phyloP scores from a whole-genome alignment of 2,329 filamentous ascomycete genomes.

The Pleoardoris graminearum region DNA sequence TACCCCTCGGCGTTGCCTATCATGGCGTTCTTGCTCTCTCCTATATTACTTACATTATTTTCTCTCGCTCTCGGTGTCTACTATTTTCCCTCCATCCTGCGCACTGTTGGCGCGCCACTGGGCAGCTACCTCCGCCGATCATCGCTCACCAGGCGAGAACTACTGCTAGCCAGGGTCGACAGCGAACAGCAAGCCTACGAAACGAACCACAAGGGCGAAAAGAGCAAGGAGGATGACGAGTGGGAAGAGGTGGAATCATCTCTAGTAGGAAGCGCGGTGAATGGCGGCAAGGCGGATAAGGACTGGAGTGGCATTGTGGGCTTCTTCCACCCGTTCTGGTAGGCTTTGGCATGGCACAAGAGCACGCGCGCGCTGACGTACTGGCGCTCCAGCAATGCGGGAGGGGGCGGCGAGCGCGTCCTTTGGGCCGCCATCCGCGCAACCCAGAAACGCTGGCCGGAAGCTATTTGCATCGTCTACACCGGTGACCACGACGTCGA shows the following conservation, averaged over 20 bases:
- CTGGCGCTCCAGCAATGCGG: slow-evolving; percentile 74
- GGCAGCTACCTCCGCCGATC: slow-evolving; percentile 37
- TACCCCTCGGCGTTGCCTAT: slow-evolving; percentile 15
- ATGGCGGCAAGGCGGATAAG: slow-evolving; percentile 52
- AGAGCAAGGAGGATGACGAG: slow-evolving; percentile 59
- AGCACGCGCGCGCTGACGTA: slow-evolving; percentile 19
- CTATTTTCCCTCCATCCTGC: slow-evolving; percentile 34
- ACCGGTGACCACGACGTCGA: slow-evolving; percentile 90
- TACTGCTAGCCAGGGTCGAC: slow-evolving; percentile 38
- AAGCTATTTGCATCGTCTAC: slow-evolving; percentile 88
- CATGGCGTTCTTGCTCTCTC: slow-evolving; percentile 29
- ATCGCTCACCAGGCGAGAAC: slow-evolving; percentile 37
- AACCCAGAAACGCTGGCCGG: slow-evolving; percentile 86
- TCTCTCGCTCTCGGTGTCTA: slow-evolving; percentile 26
- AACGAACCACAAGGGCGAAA: slow-evolving; percentile 19
- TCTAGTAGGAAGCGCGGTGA: slow-evolving; percentile 50
- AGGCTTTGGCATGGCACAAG: slow-evolving; percentile 33
- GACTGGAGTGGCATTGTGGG: slow-evolving; percentile 85
- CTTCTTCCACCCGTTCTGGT: slow-evolving; percentile 99
- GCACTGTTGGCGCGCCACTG: slow-evolving; percentile 30
- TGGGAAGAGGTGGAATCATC: slow-evolving; percentile 70
- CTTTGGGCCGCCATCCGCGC: slow-evolving; percentile 94
- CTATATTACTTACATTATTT: slow-evolving; percentile 30
- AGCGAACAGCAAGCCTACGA: slow-evolving; percentile 34
- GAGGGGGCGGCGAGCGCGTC: slow-evolving; percentile 92